A percentile compares a stretch with the other conserved stretches of the same genome.
phyloP scores from a whole-genome alignment of 2,329 filamentous ascomycete genomes.

The Trichoderma semiorbis region DNA sequence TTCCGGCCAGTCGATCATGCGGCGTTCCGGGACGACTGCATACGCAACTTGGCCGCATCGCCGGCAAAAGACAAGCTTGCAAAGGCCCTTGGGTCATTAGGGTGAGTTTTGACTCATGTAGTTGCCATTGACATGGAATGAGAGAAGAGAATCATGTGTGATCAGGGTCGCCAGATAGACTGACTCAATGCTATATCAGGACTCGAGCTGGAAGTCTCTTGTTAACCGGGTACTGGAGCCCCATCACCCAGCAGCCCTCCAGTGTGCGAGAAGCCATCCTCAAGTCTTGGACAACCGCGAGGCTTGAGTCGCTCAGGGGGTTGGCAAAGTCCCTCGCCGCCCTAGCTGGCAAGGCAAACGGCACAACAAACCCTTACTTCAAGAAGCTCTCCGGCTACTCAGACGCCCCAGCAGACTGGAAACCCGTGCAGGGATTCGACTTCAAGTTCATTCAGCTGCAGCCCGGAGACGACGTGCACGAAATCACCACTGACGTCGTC shows the following conservation, averaged over 20 bases:
- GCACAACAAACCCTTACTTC: slow-evolving; percentile 54
- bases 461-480: slow-evolving; percentile 43
- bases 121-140: not conserved
- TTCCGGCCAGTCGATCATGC: slow-evolving; percentile 50
- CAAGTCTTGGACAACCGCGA: slow-evolving; percentile 57
- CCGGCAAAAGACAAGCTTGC: slow-evolving; percentile 39
- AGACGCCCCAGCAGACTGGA: slow-evolving; percentile 50
- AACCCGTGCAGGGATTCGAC: slow-evolving; percentile 48
- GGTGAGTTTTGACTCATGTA: slow-evolving; percentile 37
- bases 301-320: slow-evolving; percentile 51
- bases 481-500: slow-evolving; percentile 74
- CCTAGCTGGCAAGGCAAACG: slow-evolving; percentile 53
- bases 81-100: slow-evolving; percentile 38
- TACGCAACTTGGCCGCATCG: slow-evolving; percentile 39
- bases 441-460: slow-evolving; percentile 61
- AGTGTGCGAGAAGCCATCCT: slow-evolving; percentile 60
- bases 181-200: slow-evolving; percentile 35
- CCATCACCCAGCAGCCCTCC: slow-evolving; percentile 59
- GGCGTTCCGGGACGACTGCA: slow-evolving; percentile 49
- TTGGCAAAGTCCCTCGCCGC: slow-evolving; percentile 54
- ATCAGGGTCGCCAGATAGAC: not conserved
- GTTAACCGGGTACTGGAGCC: slow-evolving; percentile 64
- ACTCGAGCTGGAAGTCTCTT: slow-evolving; percentile 60
- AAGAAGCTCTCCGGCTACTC: slow-evolving; percentile 55
- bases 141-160: not conserved